Conservation (phyloP, 306 rosid species). For the Malus orientalis region DNA sequence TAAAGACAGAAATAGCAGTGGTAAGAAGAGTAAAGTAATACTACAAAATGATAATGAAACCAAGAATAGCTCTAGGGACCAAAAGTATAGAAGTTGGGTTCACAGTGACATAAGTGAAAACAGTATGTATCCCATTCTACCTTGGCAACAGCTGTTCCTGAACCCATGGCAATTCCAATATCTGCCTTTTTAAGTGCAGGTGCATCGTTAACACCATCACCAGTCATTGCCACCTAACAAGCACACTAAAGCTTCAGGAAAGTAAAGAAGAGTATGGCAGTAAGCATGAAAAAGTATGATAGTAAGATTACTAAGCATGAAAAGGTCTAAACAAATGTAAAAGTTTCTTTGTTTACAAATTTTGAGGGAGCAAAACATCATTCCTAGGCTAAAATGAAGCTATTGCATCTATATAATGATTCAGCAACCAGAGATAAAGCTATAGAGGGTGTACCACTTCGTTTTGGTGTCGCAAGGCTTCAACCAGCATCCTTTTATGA, state of each 20-base stretch:
- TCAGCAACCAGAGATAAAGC: neutral
- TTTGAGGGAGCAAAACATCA: neutral
- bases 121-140: conserved; percentile 15
- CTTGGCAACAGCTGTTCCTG: conserved; percentile 99
- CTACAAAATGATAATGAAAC: neutral
- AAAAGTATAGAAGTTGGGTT: neutral
- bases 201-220: conserved; percentile 99
- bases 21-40: neutral
- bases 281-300: neutral
- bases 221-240: conserved; percentile 96
- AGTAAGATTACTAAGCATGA: neutral
- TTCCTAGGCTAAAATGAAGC: neutral
- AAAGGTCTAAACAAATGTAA: no score
- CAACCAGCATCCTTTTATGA: conserved; percentile 94
- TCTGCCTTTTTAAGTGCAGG: conserved; percentile 98
- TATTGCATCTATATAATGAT: neutral
- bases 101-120: neutral
- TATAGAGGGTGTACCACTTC: conserved; percentile 68
- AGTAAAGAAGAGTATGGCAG: neutral
- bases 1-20: conserved; percentile 1
- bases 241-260: conserved; percentile 10
- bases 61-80: neutral
- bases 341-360: neutral
- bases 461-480: conserved; percentile 89
- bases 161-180: conserved; percentile 98